Evolutionary conservation across 495 filamentous ascomycete genomes (phyloP).

Genomic region (Aspergillus steynii): DNA sequence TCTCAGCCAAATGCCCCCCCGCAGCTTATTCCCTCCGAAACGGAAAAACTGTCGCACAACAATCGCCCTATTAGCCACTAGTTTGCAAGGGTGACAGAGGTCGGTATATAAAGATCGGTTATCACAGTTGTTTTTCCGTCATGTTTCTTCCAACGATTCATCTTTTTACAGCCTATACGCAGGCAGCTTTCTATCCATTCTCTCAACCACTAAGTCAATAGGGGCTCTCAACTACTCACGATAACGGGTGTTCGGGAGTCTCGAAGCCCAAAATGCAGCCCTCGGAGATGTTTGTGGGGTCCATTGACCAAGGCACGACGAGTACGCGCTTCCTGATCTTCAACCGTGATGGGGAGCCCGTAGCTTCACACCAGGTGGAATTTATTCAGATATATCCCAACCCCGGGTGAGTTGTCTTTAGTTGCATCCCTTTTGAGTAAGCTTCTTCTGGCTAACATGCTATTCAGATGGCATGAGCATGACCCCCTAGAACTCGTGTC

Average conservation of each 20-base stretch:
- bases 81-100: not conserved
- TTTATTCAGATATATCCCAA: slow-evolving; percentile 87
- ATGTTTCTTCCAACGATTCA: not conserved
- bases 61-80: not conserved
- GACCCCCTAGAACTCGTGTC: slow-evolving; percentile 75
- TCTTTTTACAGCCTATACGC: not conserved
- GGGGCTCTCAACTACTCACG: not conserved
- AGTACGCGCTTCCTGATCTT: slow-evolving; percentile 92
- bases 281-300: slow-evolving; percentile 55
- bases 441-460: slow-evolving; percentile 9
- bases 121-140: not conserved
- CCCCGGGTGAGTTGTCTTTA: slow-evolving; percentile 66
- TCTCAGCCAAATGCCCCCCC: slow-evolving; percentile 14
- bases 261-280: slow-evolving; percentile 21
- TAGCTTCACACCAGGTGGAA: slow-evolving; percentile 88
- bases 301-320: slow-evolving; percentile 92
- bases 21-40: slow-evolving; percentile 12
- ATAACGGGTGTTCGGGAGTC: not conserved
- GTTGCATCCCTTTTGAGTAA: not conserved
- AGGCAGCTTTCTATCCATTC: not conserved
- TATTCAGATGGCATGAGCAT: slow-evolving; percentile 86
- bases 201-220: not conserved
- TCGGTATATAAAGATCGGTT: not conserved
- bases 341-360: slow-evolving; percentile 72
- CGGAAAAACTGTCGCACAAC: slow-evolving; percentile 21